Evolutionary conservation across 192 early-diverging fungal species (phyloP).

Genomic region (Coemansia sp.): DNA sequence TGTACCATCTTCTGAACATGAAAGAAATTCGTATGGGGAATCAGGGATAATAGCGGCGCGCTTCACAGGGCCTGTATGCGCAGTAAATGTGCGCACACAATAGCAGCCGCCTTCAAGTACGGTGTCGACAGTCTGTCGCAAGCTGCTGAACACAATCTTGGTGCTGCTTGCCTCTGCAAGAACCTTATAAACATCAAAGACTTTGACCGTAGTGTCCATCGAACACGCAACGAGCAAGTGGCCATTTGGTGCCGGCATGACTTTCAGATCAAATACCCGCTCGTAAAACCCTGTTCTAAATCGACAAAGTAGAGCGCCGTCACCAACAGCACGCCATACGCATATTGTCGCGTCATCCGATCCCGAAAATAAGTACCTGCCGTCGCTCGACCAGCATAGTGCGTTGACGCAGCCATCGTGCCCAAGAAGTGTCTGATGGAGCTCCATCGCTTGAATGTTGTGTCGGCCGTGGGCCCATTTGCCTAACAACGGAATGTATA

Average conservation of each 20-base stretch:
- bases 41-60: constrained; percentile 46
- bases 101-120: constrained; percentile 12
- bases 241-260: constrained; percentile 62
- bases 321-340: constrained; percentile 54
- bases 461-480: constrained; percentile 22
- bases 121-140: neutral
- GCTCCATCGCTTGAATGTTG: constrained; percentile 18
- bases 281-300: constrained; percentile 64
- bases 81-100: constrained; percentile 51
- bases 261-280: constrained; percentile 77
- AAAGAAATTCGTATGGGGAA: constrained; percentile 56
- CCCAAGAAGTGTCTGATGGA: constrained; percentile 38
- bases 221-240: constrained; percentile 62
- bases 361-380: constrained; percentile 57
- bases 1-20: constrained; percentile 61
- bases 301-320: constrained; percentile 37
- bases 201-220: constrained; percentile 58
- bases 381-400: constrained; percentile 57
- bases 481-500: constrained; percentile 12
- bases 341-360: constrained; percentile 63
- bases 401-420: constrained; percentile 51
- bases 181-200: constrained; percentile 51
- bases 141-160: neutral
- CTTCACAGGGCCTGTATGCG: constrained; percentile 56
- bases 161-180: constrained; percentile 11